Evolutionary conservation across 306 rosid genomes (phyloP), one percentile per base, ranked within the genome.

Genomic region (Dalbergia cultrata): DNA sequence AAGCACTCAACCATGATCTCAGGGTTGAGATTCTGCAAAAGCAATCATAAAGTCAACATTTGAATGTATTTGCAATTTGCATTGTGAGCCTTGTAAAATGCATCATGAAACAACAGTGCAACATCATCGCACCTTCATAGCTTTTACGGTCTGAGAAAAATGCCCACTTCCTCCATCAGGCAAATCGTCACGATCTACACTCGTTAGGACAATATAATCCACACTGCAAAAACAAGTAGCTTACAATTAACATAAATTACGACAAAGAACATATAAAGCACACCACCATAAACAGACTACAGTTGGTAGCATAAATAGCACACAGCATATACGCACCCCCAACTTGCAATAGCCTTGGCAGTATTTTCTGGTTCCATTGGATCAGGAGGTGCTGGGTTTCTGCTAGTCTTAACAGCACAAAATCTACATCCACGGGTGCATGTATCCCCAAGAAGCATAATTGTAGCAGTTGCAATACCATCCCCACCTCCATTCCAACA

Each of bases 111-210:
- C 17, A 67, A 84, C 44, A 49, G 5, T 35, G 18, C 33, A 75
- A 75, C 35, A 78, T 37, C 75, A 74, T 49, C 45, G 63, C 70
- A 89, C 99, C 99, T 95, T 95, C 93, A 93, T 86, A 64, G 98
- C 92, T 85, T 86, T 85, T 65, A 93, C 99, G 7, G 99, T 95
- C 79, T 89, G 86, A 67, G 98, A 97, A 88, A 93, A 95, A 84
- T 95, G 99, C 8, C 91, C 94, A 82, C 99, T 95, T 83, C 99
- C 99, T 75, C 99, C 99, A 74, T 95, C 99, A n/a, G 97, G 93
- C 61, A 95, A 56, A 88, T 95, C 99, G 84, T 95, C 99, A 62
- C 99, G 99, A 79, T 95, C 99, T 44, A 95, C 99, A 77, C 98
- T 95, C 17, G 97, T 93, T 47, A 93, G 82, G 66, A 93, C 97